A percentile compares a stretch with the other conserved stretches of the same genome.
Evolutionary conservation across 768 basidiomycete genomes (phyloP).

Genomic region (Phallus indusiatus): DNA sequence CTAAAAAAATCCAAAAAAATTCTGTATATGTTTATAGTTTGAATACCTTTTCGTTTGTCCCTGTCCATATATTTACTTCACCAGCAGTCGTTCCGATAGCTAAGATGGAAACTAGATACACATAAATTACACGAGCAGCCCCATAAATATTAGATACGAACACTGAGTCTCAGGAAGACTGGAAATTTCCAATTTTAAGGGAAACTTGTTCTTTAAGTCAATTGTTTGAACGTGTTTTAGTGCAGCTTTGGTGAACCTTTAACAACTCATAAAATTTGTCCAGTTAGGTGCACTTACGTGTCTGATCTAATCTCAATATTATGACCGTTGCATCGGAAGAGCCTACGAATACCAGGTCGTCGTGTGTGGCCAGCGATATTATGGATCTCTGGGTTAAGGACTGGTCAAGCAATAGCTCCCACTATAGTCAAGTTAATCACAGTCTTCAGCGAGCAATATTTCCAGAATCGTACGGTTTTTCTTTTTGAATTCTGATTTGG

Average conservation of each 20-base stretch:
- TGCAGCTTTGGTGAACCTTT: background rate
- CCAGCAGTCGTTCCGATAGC: slow-evolving; percentile 78
- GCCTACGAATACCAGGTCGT: slow-evolving; percentile 54
- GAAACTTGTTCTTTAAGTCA: slow-evolving; percentile 57
- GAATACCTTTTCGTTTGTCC: slow-evolving; percentile 47
- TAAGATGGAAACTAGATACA: slow-evolving; percentile 43
- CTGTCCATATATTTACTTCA: slow-evolving; percentile 68
- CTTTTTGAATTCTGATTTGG: slow-evolving; percentile 46
- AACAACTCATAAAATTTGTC: slow-evolving; percentile 14
- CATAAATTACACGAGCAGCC: background rate
- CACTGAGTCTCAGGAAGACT: slow-evolving; percentile 61
- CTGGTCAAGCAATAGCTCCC: slow-evolving; percentile 34
- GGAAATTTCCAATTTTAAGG: slow-evolving; percentile 57
- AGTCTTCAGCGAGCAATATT: slow-evolving; percentile 18
- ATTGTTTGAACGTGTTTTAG: slow-evolving; percentile 45
- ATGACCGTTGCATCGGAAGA: slow-evolving; percentile 77
- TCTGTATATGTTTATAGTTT: background rate
- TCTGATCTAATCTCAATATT: slow-evolving; percentile 48
- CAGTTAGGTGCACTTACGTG: slow-evolving; percentile 11
- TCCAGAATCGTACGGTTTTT: slow-evolving; percentile 27
- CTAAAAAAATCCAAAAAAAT: slow-evolving; percentile 23
- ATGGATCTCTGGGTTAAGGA: slow-evolving; percentile 50
- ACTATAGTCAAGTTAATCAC: slow-evolving; percentile 35
- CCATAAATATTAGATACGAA: slow-evolving; percentile 19
- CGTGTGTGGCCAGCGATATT: slow-evolving; percentile 50